Evolutionary conservation across 371 early-diverging fungal genomes (phyloP), one percentile per base, ranked within the genome.

Genomic region (Rhizomucor pusillus): DNA sequence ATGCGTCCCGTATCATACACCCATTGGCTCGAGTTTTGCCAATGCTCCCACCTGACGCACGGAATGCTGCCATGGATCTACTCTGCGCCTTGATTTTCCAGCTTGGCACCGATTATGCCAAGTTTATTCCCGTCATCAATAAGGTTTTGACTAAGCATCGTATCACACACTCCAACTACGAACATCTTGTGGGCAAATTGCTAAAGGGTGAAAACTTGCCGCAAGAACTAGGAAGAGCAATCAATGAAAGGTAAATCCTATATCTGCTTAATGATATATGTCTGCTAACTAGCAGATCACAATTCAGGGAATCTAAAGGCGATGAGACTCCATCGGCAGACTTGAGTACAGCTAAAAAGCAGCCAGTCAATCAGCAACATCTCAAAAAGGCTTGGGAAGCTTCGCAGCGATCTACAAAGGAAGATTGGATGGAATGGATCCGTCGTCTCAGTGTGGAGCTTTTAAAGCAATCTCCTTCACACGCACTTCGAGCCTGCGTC

Each of bases 391-490:
- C 94, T 1, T 98, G 97, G 97, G 94, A 93, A 47, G 88, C 92
- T 1, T 88, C 90, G 2, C 94, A 93, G 63, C 70, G 92, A 54
- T 88, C 92, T 1, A 92, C 94, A 1, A 90, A 88, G 56, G 97
- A 96, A 57, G 98, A 96, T 67, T 99, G 99, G 99, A 73, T 82
- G 49, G 95, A 95, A 62, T 99, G 99, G 99, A 90, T 98, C 48
- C 79, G 91, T 40, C 75, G 90, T 23, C 81, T 99, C 52, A 89
- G 91, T 55, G 86, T 94, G 10, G 97, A 97, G 60, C 77, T 99
- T 54, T 71, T 99, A n/a, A 91, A 92, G 62, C 94, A 97, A 62
- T 95, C 98, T 4, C 95, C 99, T 1, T 94, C 95, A 0, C 94
- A 92, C 46, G 90, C 98, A 0, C 83, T 99, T 33, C 81, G 98